Conservation (phyloP, 768 basidiomycete genomes). For the Trametes cinnabarina region DNA sequence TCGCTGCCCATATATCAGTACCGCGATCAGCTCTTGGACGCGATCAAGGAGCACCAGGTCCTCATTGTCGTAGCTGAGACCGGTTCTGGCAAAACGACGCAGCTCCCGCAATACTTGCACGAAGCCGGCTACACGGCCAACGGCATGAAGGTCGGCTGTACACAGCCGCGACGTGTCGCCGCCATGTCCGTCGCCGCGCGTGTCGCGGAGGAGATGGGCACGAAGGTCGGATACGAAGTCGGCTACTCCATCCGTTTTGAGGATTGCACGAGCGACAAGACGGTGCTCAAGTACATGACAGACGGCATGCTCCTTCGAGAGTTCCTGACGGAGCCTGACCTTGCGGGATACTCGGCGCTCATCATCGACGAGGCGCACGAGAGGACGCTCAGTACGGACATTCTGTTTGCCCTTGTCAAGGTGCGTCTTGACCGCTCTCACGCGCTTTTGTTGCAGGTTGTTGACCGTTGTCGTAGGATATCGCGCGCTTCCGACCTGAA, state of each 20-base stretch:
- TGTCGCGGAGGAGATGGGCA: conserved; percentile 98
- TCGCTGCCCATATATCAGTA: conserved; percentile 89
- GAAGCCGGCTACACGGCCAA: conserved; percentile 92
- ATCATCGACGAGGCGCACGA: conserved; percentile 99
- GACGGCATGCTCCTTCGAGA: conserved; percentile 98
- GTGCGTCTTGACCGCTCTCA: conserved; percentile 48
- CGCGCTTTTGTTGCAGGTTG: conserved; percentile 22
- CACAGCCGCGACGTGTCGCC: conserved; percentile 96
- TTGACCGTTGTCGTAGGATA: conserved; percentile 67
- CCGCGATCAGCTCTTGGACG: conserved; percentile 84
- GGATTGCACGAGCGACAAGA: conserved; percentile 99
- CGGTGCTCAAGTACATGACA: conserved; percentile 99
- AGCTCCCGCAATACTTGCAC: conserved; percentile 96
- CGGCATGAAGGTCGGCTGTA: conserved; percentile 91
- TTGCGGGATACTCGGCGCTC: conserved; percentile 91
- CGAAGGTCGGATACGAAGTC: conserved; percentile 95
- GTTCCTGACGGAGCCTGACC: conserved; percentile 95
- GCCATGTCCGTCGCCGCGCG: conserved; percentile 99
- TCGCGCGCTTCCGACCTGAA: conserved; percentile 94
- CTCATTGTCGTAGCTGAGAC: conserved; percentile 98
- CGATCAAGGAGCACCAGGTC: conserved; percentile 88
- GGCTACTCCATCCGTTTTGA: conserved; percentile 99
- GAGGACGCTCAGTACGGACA: conserved; percentile 95
- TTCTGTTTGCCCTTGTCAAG: conserved; percentile 97
- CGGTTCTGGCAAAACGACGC: conserved; percentile 98